phyloP scores from a whole-genome alignment of 805 yeast species.

The Sugiyamaella valdiviana region DNA sequence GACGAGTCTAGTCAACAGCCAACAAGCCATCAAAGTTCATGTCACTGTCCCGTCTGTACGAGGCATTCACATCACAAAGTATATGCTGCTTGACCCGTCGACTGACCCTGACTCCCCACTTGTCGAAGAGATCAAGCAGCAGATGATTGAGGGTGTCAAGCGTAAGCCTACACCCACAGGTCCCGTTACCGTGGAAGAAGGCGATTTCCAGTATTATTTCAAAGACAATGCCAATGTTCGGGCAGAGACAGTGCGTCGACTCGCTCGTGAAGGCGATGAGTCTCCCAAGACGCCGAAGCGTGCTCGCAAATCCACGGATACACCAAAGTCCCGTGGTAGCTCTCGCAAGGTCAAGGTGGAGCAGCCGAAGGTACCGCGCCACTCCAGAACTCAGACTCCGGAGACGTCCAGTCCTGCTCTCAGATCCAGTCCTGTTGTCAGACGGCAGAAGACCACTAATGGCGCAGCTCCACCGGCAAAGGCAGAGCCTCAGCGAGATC shows the following conservation, averaged over 20 bases:
- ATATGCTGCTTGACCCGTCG: slow-evolving; percentile 27
- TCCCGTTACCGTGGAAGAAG: slow-evolving; percentile 2
- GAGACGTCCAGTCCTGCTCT: no score
- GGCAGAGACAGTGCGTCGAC: neutral
- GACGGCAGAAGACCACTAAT: neutral
- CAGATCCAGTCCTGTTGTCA: no score
- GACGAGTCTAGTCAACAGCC: slow-evolving; percentile 30
- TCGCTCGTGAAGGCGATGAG: neutral
- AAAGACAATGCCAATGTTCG: neutral
- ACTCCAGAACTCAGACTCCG: neutral
- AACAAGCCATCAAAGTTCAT: slow-evolving; percentile 27
- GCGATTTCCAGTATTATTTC: slow-evolving; percentile 1
- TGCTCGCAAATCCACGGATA: neutral
- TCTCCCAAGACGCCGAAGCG: neutral
- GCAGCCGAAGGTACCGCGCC: slow-evolving; percentile 4
- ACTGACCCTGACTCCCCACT: slow-evolving; percentile 20
- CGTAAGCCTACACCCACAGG: neutral
- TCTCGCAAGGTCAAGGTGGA: neutral
- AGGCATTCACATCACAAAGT: slow-evolving; percentile 19
- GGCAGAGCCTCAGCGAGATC: neutral
- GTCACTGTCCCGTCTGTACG: slow-evolving; percentile 21
- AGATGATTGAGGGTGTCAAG: slow-evolving; percentile 11
- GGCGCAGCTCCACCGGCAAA: neutral
- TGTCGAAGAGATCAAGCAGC: slow-evolving; percentile 16
- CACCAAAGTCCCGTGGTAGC: neutral